Conservation (phyloP, 805 yeast genomes). For the Kodamaea laetipori region DNA sequence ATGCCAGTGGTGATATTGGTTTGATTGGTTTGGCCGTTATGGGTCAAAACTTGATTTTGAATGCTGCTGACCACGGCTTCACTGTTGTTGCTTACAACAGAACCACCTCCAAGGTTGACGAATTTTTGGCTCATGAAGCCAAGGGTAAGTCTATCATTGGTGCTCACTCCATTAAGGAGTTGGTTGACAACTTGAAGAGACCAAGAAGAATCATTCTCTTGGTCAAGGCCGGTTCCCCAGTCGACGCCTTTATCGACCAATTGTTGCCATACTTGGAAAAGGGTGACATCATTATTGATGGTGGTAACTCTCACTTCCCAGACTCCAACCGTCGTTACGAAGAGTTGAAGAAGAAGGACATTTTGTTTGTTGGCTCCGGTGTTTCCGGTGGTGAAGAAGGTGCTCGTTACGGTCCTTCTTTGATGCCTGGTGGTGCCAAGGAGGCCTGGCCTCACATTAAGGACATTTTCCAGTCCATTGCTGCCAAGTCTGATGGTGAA, state of each 20-base stretch:
- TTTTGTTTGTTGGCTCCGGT: conserved; percentile 96
- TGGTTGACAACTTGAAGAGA: conserved; percentile 85
- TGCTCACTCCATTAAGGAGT: conserved; percentile 89
- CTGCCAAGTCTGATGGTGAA: conserved; percentile 97
- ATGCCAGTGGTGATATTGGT: conserved; percentile 87
- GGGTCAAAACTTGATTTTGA: conserved; percentile 97
- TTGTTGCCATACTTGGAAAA: conserved; percentile 88
- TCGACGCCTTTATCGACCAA: conserved; percentile 86
- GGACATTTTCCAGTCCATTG: conserved; percentile 91
- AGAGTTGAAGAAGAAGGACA: conserved; percentile 83
- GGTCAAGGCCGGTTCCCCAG: conserved; percentile 97
- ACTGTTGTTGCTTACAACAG: conserved; percentile 99
- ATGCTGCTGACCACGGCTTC: conserved; percentile 98
- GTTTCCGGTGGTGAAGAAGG: conserved; percentile 99
- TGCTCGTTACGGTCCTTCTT: conserved; percentile 98
- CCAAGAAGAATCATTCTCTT: conserved; percentile 94
- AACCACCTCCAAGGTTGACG: conserved; percentile 94
- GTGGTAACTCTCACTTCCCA: conserved; percentile 99
- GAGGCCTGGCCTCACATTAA: conserved; percentile 99
- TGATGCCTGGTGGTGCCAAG: conserved; percentile 98
- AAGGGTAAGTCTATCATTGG: conserved; percentile 96
- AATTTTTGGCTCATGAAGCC: conserved; percentile 90
- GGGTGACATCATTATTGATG: conserved; percentile 98
- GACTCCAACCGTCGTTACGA: conserved; percentile 96
- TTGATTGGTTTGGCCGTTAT: conserved; percentile 99